phyloP scores from a whole-genome alignment of 1,139 yeast species.

The Dujonia santamariae region DNA sequence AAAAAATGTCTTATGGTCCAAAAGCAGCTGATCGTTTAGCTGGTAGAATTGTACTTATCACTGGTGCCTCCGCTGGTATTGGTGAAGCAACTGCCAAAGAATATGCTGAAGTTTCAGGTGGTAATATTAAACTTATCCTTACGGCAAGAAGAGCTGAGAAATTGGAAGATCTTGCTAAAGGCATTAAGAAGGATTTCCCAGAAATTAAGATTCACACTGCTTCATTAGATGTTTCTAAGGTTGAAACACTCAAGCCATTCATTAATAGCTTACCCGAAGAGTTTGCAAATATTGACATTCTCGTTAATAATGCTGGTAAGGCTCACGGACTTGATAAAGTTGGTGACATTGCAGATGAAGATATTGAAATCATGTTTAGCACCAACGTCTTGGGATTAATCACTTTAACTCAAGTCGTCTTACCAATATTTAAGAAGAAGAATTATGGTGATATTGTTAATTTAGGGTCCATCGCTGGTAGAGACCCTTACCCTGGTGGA shows the following conservation, averaged over 20 bases:
- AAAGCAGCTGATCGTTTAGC: conserved; percentile 60
- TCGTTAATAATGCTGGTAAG: conserved; percentile 43
- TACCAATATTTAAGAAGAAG: conserved; percentile 44
- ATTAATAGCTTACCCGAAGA: conserved; percentile 29
- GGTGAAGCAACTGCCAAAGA: conserved; percentile 45
- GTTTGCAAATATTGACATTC: conserved; percentile 37
- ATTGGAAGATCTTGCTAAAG: conserved; percentile 25
- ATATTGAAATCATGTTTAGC: conserved; percentile 36
- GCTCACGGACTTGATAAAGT: conserved; percentile 40
- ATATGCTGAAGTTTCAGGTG: conserved; percentile 37
- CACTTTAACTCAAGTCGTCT: conserved; percentile 36
- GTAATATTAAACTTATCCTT: conserved; percentile 35
- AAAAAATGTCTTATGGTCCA: conserved; percentile 46
- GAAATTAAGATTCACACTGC: conserved; percentile 24
- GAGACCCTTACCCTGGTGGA: conserved; percentile 85
- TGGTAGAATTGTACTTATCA: conserved; percentile 58
- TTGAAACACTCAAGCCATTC: conserved; percentile 30
- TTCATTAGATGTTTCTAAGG: conserved; percentile 36
- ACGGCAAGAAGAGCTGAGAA: conserved; percentile 43
- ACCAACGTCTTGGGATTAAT: conserved; percentile 44
- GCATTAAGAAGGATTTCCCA: conserved; percentile 24
- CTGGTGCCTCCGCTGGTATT: conserved; percentile 75
- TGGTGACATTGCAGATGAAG: conserved; percentile 30
- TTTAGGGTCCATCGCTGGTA: conserved; percentile 84
- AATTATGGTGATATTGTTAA: conserved; percentile 76